Conservation (phyloP, 768 basidiomycete genomes). For the Lyophyllum decastes region DNA sequence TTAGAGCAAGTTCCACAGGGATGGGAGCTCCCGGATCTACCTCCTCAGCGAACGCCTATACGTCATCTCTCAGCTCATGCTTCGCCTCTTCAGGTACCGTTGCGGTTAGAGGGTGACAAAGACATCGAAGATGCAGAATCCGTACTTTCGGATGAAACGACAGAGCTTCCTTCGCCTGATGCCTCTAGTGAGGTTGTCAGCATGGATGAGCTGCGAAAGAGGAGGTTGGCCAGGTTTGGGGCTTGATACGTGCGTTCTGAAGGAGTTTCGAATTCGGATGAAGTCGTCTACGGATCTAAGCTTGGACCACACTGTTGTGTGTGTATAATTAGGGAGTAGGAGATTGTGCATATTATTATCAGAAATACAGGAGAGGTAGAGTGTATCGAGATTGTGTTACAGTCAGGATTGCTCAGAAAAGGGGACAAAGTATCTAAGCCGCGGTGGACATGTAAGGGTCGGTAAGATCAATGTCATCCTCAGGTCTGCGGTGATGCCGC, state of each 20-base stretch:
- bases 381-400: background rate
- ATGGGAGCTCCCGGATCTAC: constrained; percentile 38
- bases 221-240: constrained; percentile 67
- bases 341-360: background rate
- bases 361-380: background rate
- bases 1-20: constrained; percentile 63
- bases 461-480: constrained; percentile 30
- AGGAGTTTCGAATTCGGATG: background rate
- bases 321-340: background rate
- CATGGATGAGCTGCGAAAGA: constrained; percentile 68
- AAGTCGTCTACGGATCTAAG: background rate
- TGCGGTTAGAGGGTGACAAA: constrained; percentile 7
- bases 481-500: constrained; percentile 26
- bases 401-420: too few species aligned
- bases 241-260: constrained; percentile 25
- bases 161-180: constrained; percentile 23
- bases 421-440: constrained; percentile 3
- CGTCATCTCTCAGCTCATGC: constrained; percentile 1
- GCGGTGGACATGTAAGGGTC: constrained; percentile 35
- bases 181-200: constrained; percentile 38
- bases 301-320: background rate
- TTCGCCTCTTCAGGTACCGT: background rate
- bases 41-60: constrained; percentile 10
- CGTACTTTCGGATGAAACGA: constrained; percentile 35
- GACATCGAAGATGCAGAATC: constrained; percentile 38